Evolutionary conservation across 257 asterid genomes (phyloP).

Genomic region (Euphrasia confusa): DNA sequence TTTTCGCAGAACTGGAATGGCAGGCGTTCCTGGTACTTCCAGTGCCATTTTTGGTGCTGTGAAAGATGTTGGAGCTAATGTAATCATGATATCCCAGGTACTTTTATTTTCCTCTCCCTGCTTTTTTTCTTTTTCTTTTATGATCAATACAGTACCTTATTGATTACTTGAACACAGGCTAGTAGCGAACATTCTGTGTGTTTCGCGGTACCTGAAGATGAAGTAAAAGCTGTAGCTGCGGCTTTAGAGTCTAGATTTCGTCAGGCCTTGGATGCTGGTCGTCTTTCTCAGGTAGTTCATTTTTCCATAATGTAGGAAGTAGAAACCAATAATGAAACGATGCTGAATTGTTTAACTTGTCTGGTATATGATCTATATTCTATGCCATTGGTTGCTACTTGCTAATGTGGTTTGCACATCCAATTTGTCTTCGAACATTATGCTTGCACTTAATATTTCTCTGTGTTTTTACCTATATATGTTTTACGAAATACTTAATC

Average conservation of each 20-base stretch:
- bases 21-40: conserved; percentile 99
- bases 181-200: conserved; percentile 99
- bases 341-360: conserved; percentile 11
- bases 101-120: conserved; percentile 19
- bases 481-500: too few species aligned
- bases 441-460: background rate
- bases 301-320: conserved; percentile 14
- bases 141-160: conserved; percentile 18
- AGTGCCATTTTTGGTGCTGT: conserved; percentile 86
- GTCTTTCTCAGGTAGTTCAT: conserved; percentile 82
- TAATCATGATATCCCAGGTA: conserved; percentile 97
- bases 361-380: conserved; percentile 7
- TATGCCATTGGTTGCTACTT: background rate
- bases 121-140: conserved; percentile 10
- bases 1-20: conserved; percentile 94
- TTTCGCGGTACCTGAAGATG: conserved; percentile 97
- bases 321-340: conserved; percentile 7
- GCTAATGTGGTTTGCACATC: background rate
- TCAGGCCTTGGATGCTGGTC: conserved; percentile 92
- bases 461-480: too few species aligned
- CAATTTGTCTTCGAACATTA: background rate
- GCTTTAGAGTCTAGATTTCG: conserved; percentile 83
- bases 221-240: conserved; percentile 81
- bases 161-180: conserved; percentile 52
- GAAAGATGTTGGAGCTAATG: conserved; percentile 97